phyloP scores from a whole-genome alignment of 2,329 filamentous ascomycete species.

The Claviceps humidiphila region DNA sequence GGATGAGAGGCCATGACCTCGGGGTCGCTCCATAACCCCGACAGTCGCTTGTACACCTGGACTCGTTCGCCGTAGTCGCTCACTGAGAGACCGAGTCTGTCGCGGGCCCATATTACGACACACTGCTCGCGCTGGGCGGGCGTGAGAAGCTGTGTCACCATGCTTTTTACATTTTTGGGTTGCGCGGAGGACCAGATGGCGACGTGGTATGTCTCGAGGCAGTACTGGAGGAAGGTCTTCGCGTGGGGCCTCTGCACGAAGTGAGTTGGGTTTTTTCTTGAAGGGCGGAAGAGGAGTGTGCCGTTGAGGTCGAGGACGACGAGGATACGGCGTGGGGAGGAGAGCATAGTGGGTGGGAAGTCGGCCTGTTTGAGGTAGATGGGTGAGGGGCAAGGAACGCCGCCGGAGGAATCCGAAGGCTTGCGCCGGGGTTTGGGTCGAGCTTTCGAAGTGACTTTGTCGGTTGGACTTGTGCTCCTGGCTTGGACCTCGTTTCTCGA shows the following conservation, averaged over 20 bases:
- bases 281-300: slow-evolving; percentile 65
- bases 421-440: background rate
- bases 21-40: slow-evolving; percentile 52
- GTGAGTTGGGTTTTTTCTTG: slow-evolving; percentile 27
- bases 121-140: slow-evolving; percentile 38
- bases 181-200: slow-evolving; percentile 87
- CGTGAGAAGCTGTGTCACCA: slow-evolving; percentile 53
- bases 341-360: slow-evolving; percentile 25
- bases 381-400: slow-evolving; percentile 45
- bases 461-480: background rate
- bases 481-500: background rate
- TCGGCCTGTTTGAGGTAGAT: slow-evolving; percentile 47
- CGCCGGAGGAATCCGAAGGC: slow-evolving; percentile 33
- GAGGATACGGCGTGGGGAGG: slow-evolving; percentile 50
- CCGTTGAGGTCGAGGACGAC: slow-evolving; percentile 90
- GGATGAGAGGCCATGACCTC: slow-evolving; percentile 31
- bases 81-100: slow-evolving; percentile 54
- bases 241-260: slow-evolving; percentile 59
- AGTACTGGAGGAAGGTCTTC: slow-evolving; percentile 54
- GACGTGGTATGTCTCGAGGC: slow-evolving; percentile 61
- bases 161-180: slow-evolving; percentile 54
- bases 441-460: too few species aligned
- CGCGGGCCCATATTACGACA: slow-evolving; percentile 64
- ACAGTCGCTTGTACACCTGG: slow-evolving; percentile 81
- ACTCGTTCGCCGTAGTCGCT: slow-evolving; percentile 57